phyloP scores from a whole-genome alignment of 108 stramenopile genomes.

The Ochromonas danica region DNA sequence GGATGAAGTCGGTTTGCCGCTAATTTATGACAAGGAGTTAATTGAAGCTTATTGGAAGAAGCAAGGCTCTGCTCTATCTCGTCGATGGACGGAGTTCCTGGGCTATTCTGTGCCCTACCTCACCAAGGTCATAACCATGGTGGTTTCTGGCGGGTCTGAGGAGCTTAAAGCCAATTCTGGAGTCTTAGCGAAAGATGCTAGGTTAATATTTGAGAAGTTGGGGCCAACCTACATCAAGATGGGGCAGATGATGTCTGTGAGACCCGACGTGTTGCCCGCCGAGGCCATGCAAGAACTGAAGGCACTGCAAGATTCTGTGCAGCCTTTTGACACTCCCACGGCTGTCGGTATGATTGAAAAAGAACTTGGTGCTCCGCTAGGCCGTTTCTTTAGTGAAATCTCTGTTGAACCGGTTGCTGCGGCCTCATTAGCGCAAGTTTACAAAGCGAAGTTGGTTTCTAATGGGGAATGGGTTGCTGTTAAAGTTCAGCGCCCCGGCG shows the following conservation, averaged over 20 bases:
- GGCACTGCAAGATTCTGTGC: constrained; percentile 81
- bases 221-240: constrained; percentile 91
- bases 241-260: constrained; percentile 83
- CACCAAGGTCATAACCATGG: constrained; percentile 67
- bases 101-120: constrained; percentile 81
- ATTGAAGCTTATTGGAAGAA: constrained; percentile 84
- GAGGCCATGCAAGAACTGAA: constrained; percentile 81
- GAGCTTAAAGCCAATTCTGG: constrained; percentile 77
- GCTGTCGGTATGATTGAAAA: constrained; percentile 76
- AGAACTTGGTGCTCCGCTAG: constrained; percentile 76
- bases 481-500: constrained; percentile 61
- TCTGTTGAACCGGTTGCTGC: constrained; percentile 61
- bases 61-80: constrained; percentile 76
- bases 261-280: constrained; percentile 84
- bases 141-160: constrained; percentile 71
- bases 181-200: constrained; percentile 68
- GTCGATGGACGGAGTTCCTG: constrained; percentile 83
- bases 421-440: constrained; percentile 39
- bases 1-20: constrained; percentile 81
- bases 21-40: constrained; percentile 80
- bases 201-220: constrained; percentile 83
- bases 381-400: constrained; percentile 75
- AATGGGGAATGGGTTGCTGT: constrained; percentile 48
- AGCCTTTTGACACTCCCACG: constrained; percentile 71
- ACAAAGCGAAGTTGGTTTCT: constrained; percentile 33